A percentile compares a stretch with the other conserved stretches of the same genome.
Evolutionary conservation across 179 eudicot species (phyloP).

Genomic region (Drosera spatulata): DNA sequence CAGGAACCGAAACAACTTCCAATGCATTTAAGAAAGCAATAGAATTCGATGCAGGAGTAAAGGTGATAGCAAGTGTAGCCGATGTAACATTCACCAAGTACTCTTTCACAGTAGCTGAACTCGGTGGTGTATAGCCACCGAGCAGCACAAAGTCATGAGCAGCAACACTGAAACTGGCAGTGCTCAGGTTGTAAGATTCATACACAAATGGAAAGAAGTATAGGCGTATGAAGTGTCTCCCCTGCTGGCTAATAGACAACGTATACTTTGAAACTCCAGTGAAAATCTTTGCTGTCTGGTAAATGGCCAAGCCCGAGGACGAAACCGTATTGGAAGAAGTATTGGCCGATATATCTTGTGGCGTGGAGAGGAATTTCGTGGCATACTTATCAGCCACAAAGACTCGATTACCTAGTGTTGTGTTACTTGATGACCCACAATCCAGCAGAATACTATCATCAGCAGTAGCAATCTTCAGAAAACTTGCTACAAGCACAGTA

Average conservation of each 20-base stretch:
- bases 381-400: slow-evolving; percentile 57
- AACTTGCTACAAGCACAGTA: slow-evolving; percentile 21
- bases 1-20: slow-evolving; percentile 63
- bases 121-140: slow-evolving; percentile 34
- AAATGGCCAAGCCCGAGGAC: slow-evolving; percentile 22
- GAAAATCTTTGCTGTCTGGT: slow-evolving; percentile 52
- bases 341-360: slow-evolving; percentile 36
- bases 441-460: slow-evolving; percentile 42
- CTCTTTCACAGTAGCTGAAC: slow-evolving; percentile 34
- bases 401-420: slow-evolving; percentile 40
- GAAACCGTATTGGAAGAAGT: slow-evolving; percentile 26
- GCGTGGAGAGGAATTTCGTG: slow-evolving; percentile 44
- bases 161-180: slow-evolving; percentile 47
- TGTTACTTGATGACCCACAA: slow-evolving; percentile 61
- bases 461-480: slow-evolving; percentile 30
- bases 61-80: slow-evolving; percentile 30
- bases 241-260: slow-evolving; percentile 37
- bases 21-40: slow-evolving; percentile 63
- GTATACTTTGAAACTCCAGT: slow-evolving; percentile 34
- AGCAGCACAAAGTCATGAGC: slow-evolving; percentile 36
- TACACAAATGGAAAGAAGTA: slow-evolving; percentile 52
- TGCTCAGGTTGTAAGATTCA: slow-evolving; percentile 25
- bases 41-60: slow-evolving; percentile 40
- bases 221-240: slow-evolving; percentile 68
- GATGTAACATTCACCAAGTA: slow-evolving; percentile 48